Conservation (phyloP, 2,329 filamentous ascomycete species). For the Colletotrichum sp. region DNA sequence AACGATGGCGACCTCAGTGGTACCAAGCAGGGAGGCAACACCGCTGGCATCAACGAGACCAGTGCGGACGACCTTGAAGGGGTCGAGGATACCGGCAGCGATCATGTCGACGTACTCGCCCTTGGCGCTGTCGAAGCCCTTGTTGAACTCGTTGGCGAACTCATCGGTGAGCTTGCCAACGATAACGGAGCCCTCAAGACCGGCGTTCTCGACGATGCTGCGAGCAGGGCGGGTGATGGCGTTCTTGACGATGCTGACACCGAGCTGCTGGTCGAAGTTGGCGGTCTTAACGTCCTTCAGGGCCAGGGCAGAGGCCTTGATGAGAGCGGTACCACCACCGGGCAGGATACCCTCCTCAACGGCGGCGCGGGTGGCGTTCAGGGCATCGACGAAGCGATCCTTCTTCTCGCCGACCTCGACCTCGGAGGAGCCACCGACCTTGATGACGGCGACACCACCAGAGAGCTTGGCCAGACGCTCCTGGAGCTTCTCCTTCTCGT, state of each 20-base stretch:
- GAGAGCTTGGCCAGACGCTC: slow-evolving; percentile 99
- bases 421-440: slow-evolving; percentile 96
- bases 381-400: slow-evolving; percentile 97
- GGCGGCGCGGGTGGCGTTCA: slow-evolving; percentile 96
- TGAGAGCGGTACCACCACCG: slow-evolving; percentile 95
- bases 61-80: slow-evolving; percentile 98
- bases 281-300: slow-evolving; percentile 80
- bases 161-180: slow-evolving; percentile 99
- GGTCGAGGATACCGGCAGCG: slow-evolving; percentile 92
- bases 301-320: slow-evolving; percentile 94
- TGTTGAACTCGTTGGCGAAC: slow-evolving; percentile 92
- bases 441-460: slow-evolving; percentile 98
- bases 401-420: slow-evolving; percentile 99
- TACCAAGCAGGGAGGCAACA: slow-evolving; percentile 95
- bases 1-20: slow-evolving; percentile 97
- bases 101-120: slow-evolving; percentile 99
- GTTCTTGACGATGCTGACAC: slow-evolving; percentile 96
- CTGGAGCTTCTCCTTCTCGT: slow-evolving; percentile 99
- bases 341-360: slow-evolving; percentile 99
- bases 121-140: slow-evolving; percentile 94
- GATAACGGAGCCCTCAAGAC: slow-evolving; percentile 92
- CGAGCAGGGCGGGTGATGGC: slow-evolving; percentile 95
- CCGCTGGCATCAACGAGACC: slow-evolving; percentile 93
- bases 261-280: slow-evolving; percentile 99
- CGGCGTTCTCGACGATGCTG: slow-evolving; percentile 97